Base-by-base conservation (phyloP, 345 rosid species). In the Citrus unshiu region DNA sequence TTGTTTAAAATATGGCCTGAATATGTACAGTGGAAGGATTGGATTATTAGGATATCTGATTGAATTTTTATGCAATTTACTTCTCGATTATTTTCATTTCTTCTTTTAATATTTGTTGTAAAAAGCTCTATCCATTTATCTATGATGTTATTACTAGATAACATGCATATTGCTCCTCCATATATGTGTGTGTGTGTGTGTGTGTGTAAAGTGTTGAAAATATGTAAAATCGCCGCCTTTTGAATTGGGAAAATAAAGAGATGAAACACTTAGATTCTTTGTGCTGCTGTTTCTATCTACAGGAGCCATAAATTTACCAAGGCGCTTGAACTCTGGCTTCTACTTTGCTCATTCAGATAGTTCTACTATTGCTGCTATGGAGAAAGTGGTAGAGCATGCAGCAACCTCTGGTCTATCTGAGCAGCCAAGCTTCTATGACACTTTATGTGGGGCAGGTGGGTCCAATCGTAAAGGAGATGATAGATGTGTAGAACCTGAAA, bases 361-460 rank as follows among this genome's bases (percentile, higher is more conserved):
- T 60, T 77, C 88, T 13, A 90, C 97, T 0, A 89, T 92, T 81
- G 79, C 91, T 76, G 98, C 93, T 14, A 78, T 93, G 87, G 95
- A 90, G 84, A 95, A 92, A 88, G 97, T 95, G 62, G 99, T 95
- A 58, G 88, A 89, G 80, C 99, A 95, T 22, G 98, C 97, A 67
- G 89, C 94, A 40, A 85, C 78, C 25, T 93, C 99, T 3, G 84
- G 88, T 74, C 74, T 93, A 32, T 93, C 98, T 0, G 99, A 93
- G 85, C 98, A 95, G 84, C 97, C 99, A 49, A 92, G 99, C 87
- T 92, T 95, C 83, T 95, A 95, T 27, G 99, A 92, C 80, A 88
- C 89, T 5, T 78, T 95, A 84, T 93, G 99, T 60, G 99, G 98
- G 64, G 95, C 88, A 87, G 93, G 89, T 19, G 99, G 99, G 46